Evolutionary conservation across 371 early-diverging fungal genomes (phyloP), one percentile per base, ranked within the genome.

Genomic region (Mortierella sp.): DNA sequence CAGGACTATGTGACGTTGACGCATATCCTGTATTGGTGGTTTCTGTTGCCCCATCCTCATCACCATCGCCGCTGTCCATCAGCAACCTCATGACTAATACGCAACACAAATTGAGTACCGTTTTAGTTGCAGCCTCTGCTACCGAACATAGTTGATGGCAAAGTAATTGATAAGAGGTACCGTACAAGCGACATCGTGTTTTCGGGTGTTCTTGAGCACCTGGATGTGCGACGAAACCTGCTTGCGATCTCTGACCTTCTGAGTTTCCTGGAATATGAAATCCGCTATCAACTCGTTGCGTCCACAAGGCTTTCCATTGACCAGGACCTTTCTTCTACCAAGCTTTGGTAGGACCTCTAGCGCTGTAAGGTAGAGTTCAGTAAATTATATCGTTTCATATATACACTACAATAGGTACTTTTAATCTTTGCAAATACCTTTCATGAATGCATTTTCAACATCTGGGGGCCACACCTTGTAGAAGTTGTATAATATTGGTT

Each of bases 211-310:
- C 66, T 91, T 92, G 74, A 93, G 84, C 19, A 94, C 94, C 77
- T 94, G 94, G 53, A 94, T 92, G 67, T 94, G 94, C 7, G 93
- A 94, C 1, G 94, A 94, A 2, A 94, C 94, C 77, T 94, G 94
- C 78, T 94, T 94, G 59, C 93, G 87, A 40, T 94, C 89, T 10
- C 94, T 87, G 36, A 87, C 84, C 52, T 90, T 90, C 57, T 84
- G 77, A 1, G 94, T 93, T 58, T 90, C 88, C 66, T 88, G 89
- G 58, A 85, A 90, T 32, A 94, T 94, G 70, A 86, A 94, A 60
- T 93, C 92, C 16, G 94, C 92, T 53, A 94, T 93, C 33, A 94
- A 76, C 70, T 94, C 94, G 82, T 94, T 94, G 16, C 94, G 88
- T 21, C 91, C 91, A 59, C 89, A 89, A 4, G 93, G 90, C 74